Conservation (phyloP, 2,329 filamentous ascomycete genomes). For the Claviceps arundinis region DNA sequence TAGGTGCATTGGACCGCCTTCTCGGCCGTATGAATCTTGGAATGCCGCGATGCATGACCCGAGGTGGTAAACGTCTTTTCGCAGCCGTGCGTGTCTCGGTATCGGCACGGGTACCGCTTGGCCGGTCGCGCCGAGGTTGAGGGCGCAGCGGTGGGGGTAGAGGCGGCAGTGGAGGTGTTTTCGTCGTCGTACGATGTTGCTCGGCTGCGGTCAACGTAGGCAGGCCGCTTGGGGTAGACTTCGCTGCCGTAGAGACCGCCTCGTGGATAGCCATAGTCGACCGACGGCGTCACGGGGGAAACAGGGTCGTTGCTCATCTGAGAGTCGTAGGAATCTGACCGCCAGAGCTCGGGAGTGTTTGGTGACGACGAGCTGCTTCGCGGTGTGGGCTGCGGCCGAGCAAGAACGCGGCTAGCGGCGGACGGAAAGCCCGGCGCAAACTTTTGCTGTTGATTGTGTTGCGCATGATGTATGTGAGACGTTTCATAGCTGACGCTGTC, state of each 20-base stretch:
- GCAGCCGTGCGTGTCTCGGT: conserved; percentile 57
- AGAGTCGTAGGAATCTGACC: conserved; percentile 50
- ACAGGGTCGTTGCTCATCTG: conserved; percentile 39
- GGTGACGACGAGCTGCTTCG: conserved; percentile 32
- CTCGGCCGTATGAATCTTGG: conserved; percentile 72
- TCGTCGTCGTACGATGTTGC: conserved; percentile 40
- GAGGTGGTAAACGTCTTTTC: conserved; percentile 74
- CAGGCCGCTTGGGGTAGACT: conserved; percentile 25
- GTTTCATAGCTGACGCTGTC: conserved; percentile 18
- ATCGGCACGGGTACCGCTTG: conserved; percentile 64
- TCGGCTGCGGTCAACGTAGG: conserved; percentile 29
- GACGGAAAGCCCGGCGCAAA: conserved; percentile 19
- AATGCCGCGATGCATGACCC: conserved; percentile 72
- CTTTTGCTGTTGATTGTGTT: not conserved
- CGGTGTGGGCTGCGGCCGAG: conserved; percentile 21
- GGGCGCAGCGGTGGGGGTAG: conserved; percentile 14
- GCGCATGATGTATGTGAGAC: conserved; percentile 4
- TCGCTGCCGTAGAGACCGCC: conserved; percentile 26
- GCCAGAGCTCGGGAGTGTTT: conserved; percentile 42
- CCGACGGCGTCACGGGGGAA: conserved; percentile 42
- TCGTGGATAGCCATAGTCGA: conserved; percentile 28
- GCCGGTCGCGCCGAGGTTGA: conserved; percentile 30
- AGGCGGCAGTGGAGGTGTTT: conserved; percentile 20
- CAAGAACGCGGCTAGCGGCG: conserved; percentile 18
- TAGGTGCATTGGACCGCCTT: conserved; percentile 60